Evolutionary conservation across 2,329 filamentous ascomycete genomes (phyloP), one percentile per base, ranked within the genome.

Genomic region (Xylogone sp.): DNA sequence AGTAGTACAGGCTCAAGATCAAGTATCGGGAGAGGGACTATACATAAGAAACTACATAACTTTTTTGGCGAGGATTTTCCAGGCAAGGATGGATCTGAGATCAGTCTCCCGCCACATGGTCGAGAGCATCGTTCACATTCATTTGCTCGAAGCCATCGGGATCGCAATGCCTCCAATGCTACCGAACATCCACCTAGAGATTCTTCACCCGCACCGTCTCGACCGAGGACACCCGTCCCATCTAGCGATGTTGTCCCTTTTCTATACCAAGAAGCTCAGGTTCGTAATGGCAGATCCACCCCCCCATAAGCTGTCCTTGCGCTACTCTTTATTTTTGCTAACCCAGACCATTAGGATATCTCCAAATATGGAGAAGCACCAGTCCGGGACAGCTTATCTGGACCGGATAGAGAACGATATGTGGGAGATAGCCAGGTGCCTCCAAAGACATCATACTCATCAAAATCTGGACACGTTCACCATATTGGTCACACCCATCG

Each of bases 181-280:
- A 85, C 83, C 49, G 83, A 94, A 64, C 81, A 86, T 22, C 61
- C 59, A 20, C 58, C 59, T 57, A 77, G 85, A 54, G 86, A 92
- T 56, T 79, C 78, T 44, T 95, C 92, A 49, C 90, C 90, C 42
- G 80, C 82, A 48, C 83, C 82, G 27, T 91, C 88, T 22, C 80
- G 90, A 59, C 90, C 92, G 45, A 81, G 87, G 61, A 96, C 90
- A n/a, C 91, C 92, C 12, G 78, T 91, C 48, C 89, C 89, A 42
- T 90, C 89, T 12, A 94, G 90, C 64, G 93, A 97, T 70, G 91
- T 99, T 52, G 94, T 96, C 39, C 94, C 94, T n/a, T 99, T 96
- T 79, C 79, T 96, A 56, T 97, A 94, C 67, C 94, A 97, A 70
- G 90, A 94, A 66, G 81, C 81, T 59, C 82, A 89, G 74, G 86